Base-by-base conservation (phyloP, 1,284 basidiomycete genomes). In the Ustanciosporium gigantosporum region DNA sequence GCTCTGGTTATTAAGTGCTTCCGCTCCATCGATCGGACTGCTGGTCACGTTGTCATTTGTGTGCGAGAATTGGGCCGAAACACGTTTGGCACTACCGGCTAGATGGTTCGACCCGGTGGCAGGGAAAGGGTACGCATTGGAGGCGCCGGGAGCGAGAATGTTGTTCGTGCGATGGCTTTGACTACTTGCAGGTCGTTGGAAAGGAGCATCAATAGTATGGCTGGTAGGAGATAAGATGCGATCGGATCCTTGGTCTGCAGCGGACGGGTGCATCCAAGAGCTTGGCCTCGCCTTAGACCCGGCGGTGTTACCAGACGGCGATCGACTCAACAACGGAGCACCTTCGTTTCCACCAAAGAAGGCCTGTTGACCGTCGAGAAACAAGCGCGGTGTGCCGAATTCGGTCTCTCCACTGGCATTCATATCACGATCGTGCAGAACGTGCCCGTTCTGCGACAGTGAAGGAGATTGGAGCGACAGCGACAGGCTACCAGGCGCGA, bases 261-360 rank as follows among this genome's bases (percentile, higher is more conserved):
- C 50, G 4, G 58, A 34, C 21, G 59, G 59, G 14, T 62, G 52
- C 52, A 62, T 57, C 52, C 59, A 62, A 3, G 52, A 62, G 25
- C 31, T 62, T 21, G 59, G 59, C 16, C 59, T 41, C 25, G 51
- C 39, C 32, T 25, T 56, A 23, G 7, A 38, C 15, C 27, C 27
- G 27, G 11, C n/a, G 27, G 27, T n/a, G n/a, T n/a, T 29, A n/a
- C n/a, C n/a, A n/a, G n/a, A n/a, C n/a, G n/a, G n/a, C n/a, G n/a
- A n/a, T n/a, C n/a, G n/a, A n/a, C n/a, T n/a, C n/a, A n/a, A n/a
- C n/a, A n/a, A n/a, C n/a, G n/a, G n/a, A n/a, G n/a, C n/a, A n/a
- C n/a, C n/a, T n/a, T n/a, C n/a, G n/a, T n/a, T n/a, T n/a, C n/a
- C n/a, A n/a, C n/a, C n/a, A n/a, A n/a, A n/a, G n/a, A n/a, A n/a